These are phyloP conservation scores for Aspergillus conjunctus DNA, from an alignment of 495 filamentous ascomycete species.

Conservation along the genomic window DNA sequence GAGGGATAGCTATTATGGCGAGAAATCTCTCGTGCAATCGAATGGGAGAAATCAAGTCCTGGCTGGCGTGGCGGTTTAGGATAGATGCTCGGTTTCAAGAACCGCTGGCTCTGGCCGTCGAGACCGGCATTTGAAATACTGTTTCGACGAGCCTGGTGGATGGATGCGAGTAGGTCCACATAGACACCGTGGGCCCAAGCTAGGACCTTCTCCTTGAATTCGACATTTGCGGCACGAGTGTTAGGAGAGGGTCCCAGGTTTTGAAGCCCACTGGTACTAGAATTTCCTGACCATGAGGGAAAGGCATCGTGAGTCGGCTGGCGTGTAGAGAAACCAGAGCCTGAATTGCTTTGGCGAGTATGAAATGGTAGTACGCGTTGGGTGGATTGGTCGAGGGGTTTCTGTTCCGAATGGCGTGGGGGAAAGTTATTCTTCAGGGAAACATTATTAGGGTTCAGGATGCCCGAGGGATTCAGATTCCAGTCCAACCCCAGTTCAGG, in stretches of 20 bases:
- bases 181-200: constrained; percentile 87
- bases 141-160: constrained; percentile 62
- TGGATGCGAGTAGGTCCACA: constrained; percentile 75
- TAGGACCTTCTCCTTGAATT: constrained; percentile 79
- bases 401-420: constrained; percentile 46
- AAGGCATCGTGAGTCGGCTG: constrained; percentile 23
- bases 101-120: constrained; percentile 38
- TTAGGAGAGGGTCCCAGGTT: constrained; percentile 20
- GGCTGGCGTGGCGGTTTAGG: constrained; percentile 62
- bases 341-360: constrained; percentile 25
- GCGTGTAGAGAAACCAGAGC: constrained; percentile 26
- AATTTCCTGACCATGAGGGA: constrained; percentile 32
- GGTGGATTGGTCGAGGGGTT: constrained; percentile 23
- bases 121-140: constrained; percentile 37
- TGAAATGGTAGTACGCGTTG: constrained; percentile 41
- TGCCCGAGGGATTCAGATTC: constrained; percentile 34
- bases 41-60: constrained; percentile 46
- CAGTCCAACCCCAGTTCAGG: constrained; percentile 35
- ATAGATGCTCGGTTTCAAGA: constrained; percentile 60
- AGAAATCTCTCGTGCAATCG: constrained; percentile 29
- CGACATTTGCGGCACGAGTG: constrained; percentile 47
- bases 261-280: constrained; percentile 29
- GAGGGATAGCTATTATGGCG: constrained; percentile 49
- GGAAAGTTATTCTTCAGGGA: constrained; percentile 44
- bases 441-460: constrained; percentile 29